A percentile compares a stretch with the other conserved stretches of the same genome.
Evolutionary conservation across 306 rosid genomes (phyloP).

Genomic region (Quercus berberidifolia): DNA sequence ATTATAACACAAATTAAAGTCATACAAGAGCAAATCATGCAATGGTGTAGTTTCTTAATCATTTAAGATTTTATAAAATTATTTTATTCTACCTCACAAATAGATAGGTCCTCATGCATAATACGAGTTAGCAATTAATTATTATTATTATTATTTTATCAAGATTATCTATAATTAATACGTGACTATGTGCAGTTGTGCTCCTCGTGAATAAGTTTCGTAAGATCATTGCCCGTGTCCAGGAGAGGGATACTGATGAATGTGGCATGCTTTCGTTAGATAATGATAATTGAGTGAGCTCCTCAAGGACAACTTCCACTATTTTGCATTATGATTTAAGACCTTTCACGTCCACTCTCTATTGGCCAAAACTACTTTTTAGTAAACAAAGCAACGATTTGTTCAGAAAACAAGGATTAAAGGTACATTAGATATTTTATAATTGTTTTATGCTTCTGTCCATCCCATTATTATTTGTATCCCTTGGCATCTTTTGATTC

Average conservation of each 20-base stretch:
- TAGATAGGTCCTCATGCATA: too few species aligned
- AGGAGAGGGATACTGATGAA: background rate
- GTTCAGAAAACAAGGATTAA: slow-evolving; percentile 27
- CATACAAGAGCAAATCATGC: too few species aligned
- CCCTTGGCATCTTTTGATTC: slow-evolving; percentile 5
- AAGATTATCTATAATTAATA: too few species aligned
- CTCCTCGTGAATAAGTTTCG: too few species aligned
- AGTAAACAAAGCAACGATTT: slow-evolving; percentile 16
- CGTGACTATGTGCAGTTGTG: too few species aligned
- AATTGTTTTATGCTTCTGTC: background rate
- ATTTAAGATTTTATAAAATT: too few species aligned
- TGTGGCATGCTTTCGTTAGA: background rate
- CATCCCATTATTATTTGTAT: background rate
- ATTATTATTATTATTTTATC: too few species aligned
- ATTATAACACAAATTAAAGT: too few species aligned
- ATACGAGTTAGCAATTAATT: too few species aligned
- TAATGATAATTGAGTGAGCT: background rate
- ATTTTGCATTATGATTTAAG: slow-evolving; percentile 1
- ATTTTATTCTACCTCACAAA: too few species aligned
- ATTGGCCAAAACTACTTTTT: slow-evolving; percentile 1
- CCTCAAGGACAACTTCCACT: background rate
- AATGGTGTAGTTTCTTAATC: too few species aligned
- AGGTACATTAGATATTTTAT: slow-evolving; percentile 7
- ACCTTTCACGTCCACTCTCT: background rate
- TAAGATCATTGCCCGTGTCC: background rate